phyloP scores from a whole-genome alignment of 2,329 filamentous ascomycete genomes.

The Seiridium unicorne region DNA sequence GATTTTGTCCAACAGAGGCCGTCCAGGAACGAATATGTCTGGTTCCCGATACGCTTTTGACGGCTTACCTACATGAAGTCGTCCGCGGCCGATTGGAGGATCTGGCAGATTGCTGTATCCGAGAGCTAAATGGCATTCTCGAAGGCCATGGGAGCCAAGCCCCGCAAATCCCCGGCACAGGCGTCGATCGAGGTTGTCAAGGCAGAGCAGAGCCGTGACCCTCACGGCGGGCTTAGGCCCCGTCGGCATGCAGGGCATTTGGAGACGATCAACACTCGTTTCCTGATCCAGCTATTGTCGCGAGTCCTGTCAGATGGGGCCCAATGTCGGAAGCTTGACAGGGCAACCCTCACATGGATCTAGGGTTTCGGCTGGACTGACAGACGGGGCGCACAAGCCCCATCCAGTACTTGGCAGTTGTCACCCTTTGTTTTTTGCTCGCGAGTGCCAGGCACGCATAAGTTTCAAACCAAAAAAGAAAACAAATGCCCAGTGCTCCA shows the following conservation, averaged over 20 bases:
- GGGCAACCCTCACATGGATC: not conserved
- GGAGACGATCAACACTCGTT: slow-evolving; percentile 15
- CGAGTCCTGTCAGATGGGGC: slow-evolving; percentile 15
- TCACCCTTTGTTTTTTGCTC: not conserved
- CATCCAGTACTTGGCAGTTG: not conserved
- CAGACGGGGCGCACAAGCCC: not conserved
- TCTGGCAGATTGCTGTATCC: not conserved
- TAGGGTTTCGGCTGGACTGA: not conserved
- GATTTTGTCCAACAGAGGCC: not conserved
- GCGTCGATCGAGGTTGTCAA: not conserved
- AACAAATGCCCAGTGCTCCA: not conserved
- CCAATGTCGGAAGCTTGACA: not conserved
- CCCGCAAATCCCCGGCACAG: not conserved
- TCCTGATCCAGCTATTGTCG: slow-evolving; percentile 26
- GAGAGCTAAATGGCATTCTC: not conserved
- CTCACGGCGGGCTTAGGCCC: not conserved
- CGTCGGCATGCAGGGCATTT: not conserved
- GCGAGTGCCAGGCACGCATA: not conserved
- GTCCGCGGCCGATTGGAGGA: not conserved
- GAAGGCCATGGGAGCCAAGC: not conserved
- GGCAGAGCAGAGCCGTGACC: not conserved
- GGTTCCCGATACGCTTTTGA: not conserved
- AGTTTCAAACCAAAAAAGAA: not conserved
- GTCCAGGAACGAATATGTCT: not conserved
- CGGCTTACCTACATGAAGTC: not conserved